Percentiles rank a stretch among this genome's conserved stretches.
phyloP scores from a whole-genome alignment of 768 basidiomycete species.

The Naganishia kalamii region DNA sequence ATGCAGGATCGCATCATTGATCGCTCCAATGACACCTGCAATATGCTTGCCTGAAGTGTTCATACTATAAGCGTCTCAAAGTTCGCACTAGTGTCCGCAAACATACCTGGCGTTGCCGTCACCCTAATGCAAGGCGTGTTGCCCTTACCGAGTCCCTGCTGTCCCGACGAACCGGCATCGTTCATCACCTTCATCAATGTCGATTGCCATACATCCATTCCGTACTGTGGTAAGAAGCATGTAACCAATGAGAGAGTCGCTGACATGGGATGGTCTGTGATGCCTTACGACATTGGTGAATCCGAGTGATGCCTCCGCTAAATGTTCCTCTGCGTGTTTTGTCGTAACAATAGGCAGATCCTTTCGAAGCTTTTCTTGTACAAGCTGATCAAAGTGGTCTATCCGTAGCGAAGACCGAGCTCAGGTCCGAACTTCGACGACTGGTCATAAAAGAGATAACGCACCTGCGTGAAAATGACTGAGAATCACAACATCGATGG shows the following conservation, averaged over 20 bases:
- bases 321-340: constrained; percentile 34
- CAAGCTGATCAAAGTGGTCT: constrained; percentile 47
- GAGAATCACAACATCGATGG: constrained; percentile 43
- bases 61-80: not conserved
- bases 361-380: constrained; percentile 43
- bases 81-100: no score
- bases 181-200: constrained; percentile 22
- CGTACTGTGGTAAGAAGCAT: constrained; percentile 13
- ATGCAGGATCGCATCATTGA: constrained; percentile 35
- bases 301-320: constrained; percentile 3
- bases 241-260: not conserved
- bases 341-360: constrained; percentile 46
- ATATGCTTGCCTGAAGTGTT: constrained; percentile 41
- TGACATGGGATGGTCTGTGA: not conserved
- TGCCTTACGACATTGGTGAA: constrained; percentile 23
- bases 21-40: constrained; percentile 31
- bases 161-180: not conserved
- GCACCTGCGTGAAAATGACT: constrained; percentile 38
- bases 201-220: constrained; percentile 34
- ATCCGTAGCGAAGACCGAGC: constrained; percentile 20
- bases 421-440: not conserved
- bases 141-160: not conserved
- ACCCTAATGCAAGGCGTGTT: constrained; percentile 27
- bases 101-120: constrained; percentile 30
- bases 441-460: not conserved